Base-by-base conservation (phyloP, 2,329 filamentous ascomycete species). In the Cladosporium sp. region DNA sequence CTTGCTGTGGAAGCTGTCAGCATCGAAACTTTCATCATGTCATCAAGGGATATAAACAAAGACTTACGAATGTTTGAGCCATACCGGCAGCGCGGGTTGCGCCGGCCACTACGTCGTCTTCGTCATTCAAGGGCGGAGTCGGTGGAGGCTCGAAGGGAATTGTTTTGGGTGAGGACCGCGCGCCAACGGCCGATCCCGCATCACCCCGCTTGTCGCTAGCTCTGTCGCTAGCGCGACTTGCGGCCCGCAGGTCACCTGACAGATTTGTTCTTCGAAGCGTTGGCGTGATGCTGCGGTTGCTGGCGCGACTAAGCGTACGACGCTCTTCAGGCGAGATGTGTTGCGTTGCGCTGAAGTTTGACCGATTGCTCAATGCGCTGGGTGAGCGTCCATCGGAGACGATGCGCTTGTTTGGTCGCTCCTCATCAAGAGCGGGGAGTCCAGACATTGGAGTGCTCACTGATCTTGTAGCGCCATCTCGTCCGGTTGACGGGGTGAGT, bases 51-150 rank as follows among this genome's bases (percentile, higher is more conserved):
- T 38, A 47, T 55, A 55, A 43, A 84, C 86, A 84, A 27, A 53
- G 36, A 86, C 89, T 85, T 81, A 95, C 90, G 75, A 87, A 95
- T 74, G 95, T 85, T 78, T 95, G 88, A 69, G 88, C 79, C 88
- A 95, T 95, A 73, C 84, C 86, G 76, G 83, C 85, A 67, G 85
- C 75, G 69, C 88, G 87, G 72, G 82, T 84, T 73, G 89, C 90
- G 75, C 88, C 86, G 78, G 90, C 88, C 74, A 92, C 90, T 70
- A 85, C 86, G 71, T 89, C 78, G 62, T 88, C 87, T 67, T 85
- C 85, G 74, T 82, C 80, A 60, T 72, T 77, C 59, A 77, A 78
- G 62, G 77, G 79, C 62, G 69, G 71, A 53, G 72, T 72, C 56
- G 71, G 69, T 53, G 69, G 70, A 53, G 69, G 63, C 61, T 69